These are phyloP conservation scores for Myxozyma kluyveri DNA, from an alignment of 805 yeast genomes.

Conservation along the genomic window DNA sequence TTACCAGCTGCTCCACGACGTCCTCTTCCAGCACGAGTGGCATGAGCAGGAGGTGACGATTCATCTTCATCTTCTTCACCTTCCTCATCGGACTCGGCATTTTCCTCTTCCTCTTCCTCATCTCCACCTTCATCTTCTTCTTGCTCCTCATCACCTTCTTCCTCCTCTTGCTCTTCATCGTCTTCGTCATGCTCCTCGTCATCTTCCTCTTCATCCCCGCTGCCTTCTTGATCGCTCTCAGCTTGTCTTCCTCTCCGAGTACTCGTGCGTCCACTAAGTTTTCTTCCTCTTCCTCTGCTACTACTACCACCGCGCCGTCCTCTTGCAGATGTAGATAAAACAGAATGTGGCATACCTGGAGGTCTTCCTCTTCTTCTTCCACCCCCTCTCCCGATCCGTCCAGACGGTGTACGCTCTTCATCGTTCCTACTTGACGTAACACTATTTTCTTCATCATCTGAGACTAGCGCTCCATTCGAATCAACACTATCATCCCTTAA, in stretches of 20 bases:
- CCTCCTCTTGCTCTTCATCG: constrained; percentile 10
- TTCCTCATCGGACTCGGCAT: constrained; percentile 12
- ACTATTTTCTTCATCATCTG: constrained; percentile 12
- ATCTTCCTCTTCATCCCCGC: constrained; percentile 7
- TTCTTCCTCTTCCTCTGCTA: constrained; percentile 2
- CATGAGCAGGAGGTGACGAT: background rate
- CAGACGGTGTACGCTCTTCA: constrained; percentile 9
- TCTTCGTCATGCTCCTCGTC: constrained; percentile 9
- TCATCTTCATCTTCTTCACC: constrained; percentile 25
- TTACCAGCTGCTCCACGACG: constrained; percentile 2
- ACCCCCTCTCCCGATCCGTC: background rate
- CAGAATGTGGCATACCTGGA: no score
- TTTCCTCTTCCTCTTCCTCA: constrained; percentile 12
- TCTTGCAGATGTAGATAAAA: background rate
- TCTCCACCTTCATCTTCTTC: constrained; percentile 4
- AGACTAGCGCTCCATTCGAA: constrained; percentile 10
- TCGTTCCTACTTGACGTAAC: constrained; percentile 5
- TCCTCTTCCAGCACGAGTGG: constrained; percentile 16
- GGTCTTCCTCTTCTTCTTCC: background rate
- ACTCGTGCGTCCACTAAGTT: no score
- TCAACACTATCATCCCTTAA: background rate
- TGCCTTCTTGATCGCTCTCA: constrained; percentile 3
- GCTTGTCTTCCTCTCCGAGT: background rate
- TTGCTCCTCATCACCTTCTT: background rate
- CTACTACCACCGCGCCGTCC: constrained; percentile 11